A percentile compares a stretch with the other conserved stretches of the same genome.
These are phyloP conservation scores for Toxoplasma gondii DNA, from an alignment of 169 alveolate genomes.

Conservation along the genomic window DNA sequence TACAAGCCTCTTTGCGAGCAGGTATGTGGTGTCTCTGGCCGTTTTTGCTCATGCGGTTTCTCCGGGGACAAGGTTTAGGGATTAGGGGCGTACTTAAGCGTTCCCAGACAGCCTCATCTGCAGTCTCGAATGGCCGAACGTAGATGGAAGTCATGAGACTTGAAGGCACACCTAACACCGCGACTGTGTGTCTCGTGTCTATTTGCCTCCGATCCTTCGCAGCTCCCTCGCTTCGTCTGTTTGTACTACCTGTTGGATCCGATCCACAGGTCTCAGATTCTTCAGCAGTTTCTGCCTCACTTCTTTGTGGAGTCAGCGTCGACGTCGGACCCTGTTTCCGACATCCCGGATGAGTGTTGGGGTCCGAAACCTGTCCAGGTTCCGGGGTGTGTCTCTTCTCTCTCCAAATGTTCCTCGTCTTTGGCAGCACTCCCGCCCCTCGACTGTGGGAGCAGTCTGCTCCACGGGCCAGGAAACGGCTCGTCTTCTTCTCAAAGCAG, in stretches of 20 bases:
- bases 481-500: background rate
- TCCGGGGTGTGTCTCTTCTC: background rate
- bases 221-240: slow-evolving; percentile 67
- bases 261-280: slow-evolving; percentile 53
- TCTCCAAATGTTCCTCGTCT: background rate
- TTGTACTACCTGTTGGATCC: slow-evolving; percentile 65
- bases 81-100: no score
- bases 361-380: background rate
- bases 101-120: no score
- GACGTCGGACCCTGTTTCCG: background rate
- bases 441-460: background rate
- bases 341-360: background rate
- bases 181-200: no score
- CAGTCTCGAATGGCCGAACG: no score
- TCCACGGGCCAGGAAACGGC: background rate
- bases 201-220: no score
- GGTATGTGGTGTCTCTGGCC: no score
- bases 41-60: no score
- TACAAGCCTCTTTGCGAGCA: no score
- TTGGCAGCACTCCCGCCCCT: background rate
- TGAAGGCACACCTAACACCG: no score
- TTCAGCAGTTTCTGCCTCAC: slow-evolving; percentile 53
- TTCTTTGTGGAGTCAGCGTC: slow-evolving; percentile 26
- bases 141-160: no score
- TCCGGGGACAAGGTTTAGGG: no score